Conservation (phyloP, 163 green algal genomes). For the Trebouxiophyceae sp. region DNA sequence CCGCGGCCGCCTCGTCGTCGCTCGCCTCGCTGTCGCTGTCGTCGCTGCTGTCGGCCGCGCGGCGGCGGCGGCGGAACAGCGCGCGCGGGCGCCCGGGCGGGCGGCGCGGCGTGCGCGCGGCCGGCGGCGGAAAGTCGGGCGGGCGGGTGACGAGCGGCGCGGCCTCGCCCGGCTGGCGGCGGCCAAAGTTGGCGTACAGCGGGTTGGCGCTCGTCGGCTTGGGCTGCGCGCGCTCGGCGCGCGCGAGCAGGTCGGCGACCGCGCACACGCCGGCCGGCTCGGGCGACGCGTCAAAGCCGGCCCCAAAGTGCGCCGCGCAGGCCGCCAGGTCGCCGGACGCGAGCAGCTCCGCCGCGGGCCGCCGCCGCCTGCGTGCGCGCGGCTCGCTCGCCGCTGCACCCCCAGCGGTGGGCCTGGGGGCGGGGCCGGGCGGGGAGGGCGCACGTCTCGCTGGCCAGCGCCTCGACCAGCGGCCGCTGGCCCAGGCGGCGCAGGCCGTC, state of each 20-base stretch:
- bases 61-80: too few species aligned
- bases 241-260: constrained; percentile 1
- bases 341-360: constrained; percentile 11
- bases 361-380: constrained; percentile 10
- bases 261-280: neutral
- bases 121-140: neutral
- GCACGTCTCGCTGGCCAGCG: constrained; percentile 17
- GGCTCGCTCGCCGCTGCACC: too few species aligned
- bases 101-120: too few species aligned
- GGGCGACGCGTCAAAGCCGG: neutral
- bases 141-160: neutral
- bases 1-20: too few species aligned
- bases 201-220: constrained; percentile 13
- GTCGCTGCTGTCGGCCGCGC: neutral
- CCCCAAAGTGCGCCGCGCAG: constrained; percentile 7
- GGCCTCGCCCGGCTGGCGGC: neutral
- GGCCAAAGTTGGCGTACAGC: constrained; percentile 15
- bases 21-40: neutral
- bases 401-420: neutral
- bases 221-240: constrained; percentile 19
- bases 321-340: constrained; percentile 2
- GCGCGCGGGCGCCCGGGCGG: too few species aligned
- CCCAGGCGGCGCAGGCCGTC: constrained; percentile 15
- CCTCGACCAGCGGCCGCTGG: constrained; percentile 9
- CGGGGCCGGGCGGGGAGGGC: neutral